Evolutionary conservation across 1,284 basidiomycete genomes (phyloP), one percentile per base, ranked within the genome.

Genomic region (Ustilago cynodontis): DNA sequence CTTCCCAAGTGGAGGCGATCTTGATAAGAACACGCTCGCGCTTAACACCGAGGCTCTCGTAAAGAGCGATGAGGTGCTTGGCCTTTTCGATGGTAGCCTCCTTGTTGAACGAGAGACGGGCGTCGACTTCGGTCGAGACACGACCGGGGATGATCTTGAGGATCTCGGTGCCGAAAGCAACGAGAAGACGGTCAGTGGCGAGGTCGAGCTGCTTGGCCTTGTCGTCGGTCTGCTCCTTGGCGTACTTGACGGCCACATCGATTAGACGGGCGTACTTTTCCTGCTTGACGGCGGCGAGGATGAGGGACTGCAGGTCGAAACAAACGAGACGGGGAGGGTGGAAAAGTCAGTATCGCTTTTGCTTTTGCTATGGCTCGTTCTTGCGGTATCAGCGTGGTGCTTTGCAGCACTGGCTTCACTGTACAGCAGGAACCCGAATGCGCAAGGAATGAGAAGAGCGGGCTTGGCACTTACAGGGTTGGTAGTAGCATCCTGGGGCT

Each of bases 1-100:
- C 97, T 88, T 98, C 96, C 94, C 94, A 99, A 59, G 95, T 97
- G 43, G 96, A 97, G 33, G 96, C 96, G 83, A 99, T 97, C 90
- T 99, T 99, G 92, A 99, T 98, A 83, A 99, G 89, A 22, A 86
- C 79, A 74, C 96, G 94, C 71, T 98, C 95, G 88, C 93, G 94
- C 87, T 90, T 89, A 88, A 99, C 91, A 76, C 96, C 96, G 73
- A 94, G 87, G 37, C 92, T 92, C 68, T 96, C 90, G 90, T 99
- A 99, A 74, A 99, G 92, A 39, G 91, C 91, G 84, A 99, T 98
- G 84, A 99, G 91, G 87, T 96, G 91, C 88, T 92, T 76, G 55
- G 86, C 86, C 91, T 96, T 97, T 77, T 90, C 90, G 87, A 94
- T 95, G 81, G 94, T 96, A 41, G 86, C 93, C 87, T 93, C 91